phyloP scores from a whole-genome alignment of 1,284 basidiomycete genomes.

The Leccinum griseonigrum region DNA sequence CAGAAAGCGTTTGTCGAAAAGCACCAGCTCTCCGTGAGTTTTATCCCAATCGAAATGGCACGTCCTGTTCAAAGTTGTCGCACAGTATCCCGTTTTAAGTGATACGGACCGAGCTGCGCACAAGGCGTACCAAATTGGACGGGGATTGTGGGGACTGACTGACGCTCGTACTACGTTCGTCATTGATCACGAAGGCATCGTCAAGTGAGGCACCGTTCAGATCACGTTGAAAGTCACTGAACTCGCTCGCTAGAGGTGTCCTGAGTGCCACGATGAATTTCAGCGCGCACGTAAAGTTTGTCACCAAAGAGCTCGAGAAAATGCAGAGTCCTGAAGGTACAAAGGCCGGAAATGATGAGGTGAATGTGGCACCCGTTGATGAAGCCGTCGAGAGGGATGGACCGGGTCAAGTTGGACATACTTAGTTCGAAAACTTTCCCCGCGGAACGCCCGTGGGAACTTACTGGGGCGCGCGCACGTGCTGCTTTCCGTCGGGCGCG shows the following conservation, averaged over 20 bases:
- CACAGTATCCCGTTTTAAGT: slow-evolving; percentile 71
- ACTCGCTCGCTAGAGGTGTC: slow-evolving; percentile 41
- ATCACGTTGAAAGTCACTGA: neutral
- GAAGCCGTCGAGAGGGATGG: slow-evolving; percentile 15
- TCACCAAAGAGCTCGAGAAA: slow-evolving; percentile 60
- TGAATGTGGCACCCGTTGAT: neutral
- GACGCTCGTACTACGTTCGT: slow-evolving; percentile 72
- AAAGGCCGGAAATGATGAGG: neutral
- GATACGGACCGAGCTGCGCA: slow-evolving; percentile 61
- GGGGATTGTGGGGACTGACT: slow-evolving; percentile 61
- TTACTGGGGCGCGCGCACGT: no score
- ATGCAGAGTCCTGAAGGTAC: slow-evolving; percentile 37
- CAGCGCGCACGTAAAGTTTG: slow-evolving; percentile 64
- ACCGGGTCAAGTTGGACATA: slow-evolving; percentile 17
- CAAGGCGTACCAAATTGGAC: slow-evolving; percentile 62
- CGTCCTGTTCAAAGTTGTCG: neutral
- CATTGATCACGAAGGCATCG: slow-evolving; percentile 65
- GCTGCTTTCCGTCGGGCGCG: no score
- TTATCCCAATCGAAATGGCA: neutral
- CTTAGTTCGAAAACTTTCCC: no score
- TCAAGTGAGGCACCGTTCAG: slow-evolving; percentile 41
- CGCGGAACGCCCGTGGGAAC: no score
- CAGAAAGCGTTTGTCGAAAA: slow-evolving; percentile 74
- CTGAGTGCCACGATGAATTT: slow-evolving; percentile 59
- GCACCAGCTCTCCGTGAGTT: slow-evolving; percentile 59